Base-by-base conservation (phyloP, 2,329 filamentous ascomycete species). In the Aureobasidium pullulans region DNA sequence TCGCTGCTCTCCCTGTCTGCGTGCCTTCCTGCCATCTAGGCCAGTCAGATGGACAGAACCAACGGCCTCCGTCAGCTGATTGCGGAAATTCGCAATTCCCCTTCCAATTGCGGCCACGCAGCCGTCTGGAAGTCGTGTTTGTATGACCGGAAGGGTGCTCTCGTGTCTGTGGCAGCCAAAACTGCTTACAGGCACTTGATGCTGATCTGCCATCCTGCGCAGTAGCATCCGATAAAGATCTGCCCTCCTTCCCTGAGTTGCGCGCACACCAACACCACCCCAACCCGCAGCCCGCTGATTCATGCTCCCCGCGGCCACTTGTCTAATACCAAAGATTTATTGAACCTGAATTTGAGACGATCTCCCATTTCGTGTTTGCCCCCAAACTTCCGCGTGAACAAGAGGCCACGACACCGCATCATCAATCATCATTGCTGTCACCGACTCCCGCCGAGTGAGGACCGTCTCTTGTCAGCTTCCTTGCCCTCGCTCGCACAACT, bases 271-370 rank as follows among this genome's bases (percentile, higher is more conserved):
- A 32, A 40, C 48, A 52, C 36, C 36, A 40, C 48, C 50, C 52
- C 40, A 46, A 56, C 52, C 52, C 6, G 39, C 52, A 31, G 29
- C 11, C 36, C 28, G 29, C 52, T 56, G 52, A 56, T 46, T 56
- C 52, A 56, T 54, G 40, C 40, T 44, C 39, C 40, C 52, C 52
- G 40, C 52, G 52, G 52, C 52, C 50, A 6, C n/a, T 43, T 43
- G 28, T 40, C 19, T 56, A 16, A 10, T 46, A 28, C 19, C 19
- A n/a, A 44, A 29, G 6, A 34, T 36, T 11, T 34, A 15, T 4
- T 8, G n/a, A 42, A 43, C 37, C 39, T 43, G 37, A 32, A 54
- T 54, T 43, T 54, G 39, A 10, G 15, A 43, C 19, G 28, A 10
- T 47, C 28, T 32, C 23, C 9, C 39, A 19, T 54, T 37, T 54